These are phyloP conservation scores for Carallia brachiata DNA, from an alignment of 345 rosid species.

Conservation along the genomic window DNA sequence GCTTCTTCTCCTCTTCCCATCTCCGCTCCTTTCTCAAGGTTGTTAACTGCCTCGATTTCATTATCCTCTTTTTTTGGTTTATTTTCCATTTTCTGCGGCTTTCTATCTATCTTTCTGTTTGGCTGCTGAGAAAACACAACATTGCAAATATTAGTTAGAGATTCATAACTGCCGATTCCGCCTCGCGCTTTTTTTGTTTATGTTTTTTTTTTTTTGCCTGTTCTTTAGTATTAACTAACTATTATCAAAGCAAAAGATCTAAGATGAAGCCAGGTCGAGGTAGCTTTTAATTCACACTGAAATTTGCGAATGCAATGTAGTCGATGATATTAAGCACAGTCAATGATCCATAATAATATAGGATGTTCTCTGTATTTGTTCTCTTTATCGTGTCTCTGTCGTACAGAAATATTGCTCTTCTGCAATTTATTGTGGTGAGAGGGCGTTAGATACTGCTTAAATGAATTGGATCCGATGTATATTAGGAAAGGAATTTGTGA, in stretches of 20 bases:
- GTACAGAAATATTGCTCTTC: background rate
- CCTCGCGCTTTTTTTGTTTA: too few relatives aligned
- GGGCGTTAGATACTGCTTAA: background rate
- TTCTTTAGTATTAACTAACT: too few relatives aligned
- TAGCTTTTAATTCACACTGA: background rate
- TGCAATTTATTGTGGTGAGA: background rate
- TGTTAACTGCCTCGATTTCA: background rate
- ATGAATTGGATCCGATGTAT: background rate
- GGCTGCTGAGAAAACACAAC: background rate
- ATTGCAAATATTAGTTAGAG: background rate
- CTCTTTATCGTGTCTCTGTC: background rate
- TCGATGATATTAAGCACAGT: background rate
- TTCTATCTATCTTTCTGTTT: background rate
- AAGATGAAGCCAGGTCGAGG: background rate
- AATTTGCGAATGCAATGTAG: background rate
- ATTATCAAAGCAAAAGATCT: too few relatives aligned
- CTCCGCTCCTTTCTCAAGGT: constrained; percentile 55
- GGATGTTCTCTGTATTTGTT: background rate
- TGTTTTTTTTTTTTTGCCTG: background rate
- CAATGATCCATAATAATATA: background rate
- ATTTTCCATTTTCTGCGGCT: background rate
- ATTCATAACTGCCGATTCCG: background rate
- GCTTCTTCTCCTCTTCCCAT: constrained; percentile 50
- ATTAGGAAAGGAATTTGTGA: background rate
- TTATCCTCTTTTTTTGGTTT: too few relatives aligned